Conservation (phyloP, 2,329 filamentous ascomycete species). For the Aspergillus aculeatinus region DNA sequence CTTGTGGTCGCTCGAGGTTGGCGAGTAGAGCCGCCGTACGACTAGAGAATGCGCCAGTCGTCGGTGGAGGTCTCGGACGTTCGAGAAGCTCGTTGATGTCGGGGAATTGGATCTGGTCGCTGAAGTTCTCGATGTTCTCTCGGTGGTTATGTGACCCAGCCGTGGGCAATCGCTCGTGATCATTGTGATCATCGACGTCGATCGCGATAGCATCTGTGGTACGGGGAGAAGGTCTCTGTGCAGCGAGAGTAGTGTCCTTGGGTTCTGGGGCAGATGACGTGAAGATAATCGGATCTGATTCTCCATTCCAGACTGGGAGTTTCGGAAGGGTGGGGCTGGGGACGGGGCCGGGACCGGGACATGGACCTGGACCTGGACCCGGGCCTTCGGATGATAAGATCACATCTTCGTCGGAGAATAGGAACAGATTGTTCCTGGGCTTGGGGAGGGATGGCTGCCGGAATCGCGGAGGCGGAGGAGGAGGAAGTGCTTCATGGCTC, state of each 20-base stretch:
- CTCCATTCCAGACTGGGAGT: constrained; percentile 18
- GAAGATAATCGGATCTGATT: constrained; percentile 45
- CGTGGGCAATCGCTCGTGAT: neutral
- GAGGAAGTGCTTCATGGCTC: constrained; percentile 21
- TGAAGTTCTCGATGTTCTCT: constrained; percentile 36
- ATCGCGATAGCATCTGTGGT: constrained; percentile 34
- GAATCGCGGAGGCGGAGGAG: constrained; percentile 4
- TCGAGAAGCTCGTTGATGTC: constrained; percentile 29
- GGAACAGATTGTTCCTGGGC: constrained; percentile 18
- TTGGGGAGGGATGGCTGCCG: neutral
- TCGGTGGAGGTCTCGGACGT: constrained; percentile 9
- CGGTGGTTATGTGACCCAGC: constrained; percentile 4
- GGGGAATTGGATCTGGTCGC: constrained; percentile 29
- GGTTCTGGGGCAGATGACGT: constrained; percentile 42
- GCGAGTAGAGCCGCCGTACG: constrained; percentile 43
- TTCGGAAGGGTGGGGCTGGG: constrained; percentile 12
- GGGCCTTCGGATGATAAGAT: constrained; percentile 12
- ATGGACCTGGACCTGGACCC: neutral
- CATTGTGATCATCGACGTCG: constrained; percentile 17
- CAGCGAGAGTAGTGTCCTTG: neutral
- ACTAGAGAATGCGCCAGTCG: constrained; percentile 35
- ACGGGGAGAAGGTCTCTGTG: neutral
- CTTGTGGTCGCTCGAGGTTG: constrained; percentile 23
- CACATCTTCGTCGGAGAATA: constrained; percentile 33
- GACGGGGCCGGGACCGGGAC: neutral